Percentiles rank a stretch among this genome's conserved stretches.
These are phyloP conservation scores for Apophysomyces variabilis DNA, from an alignment of 371 early-diverging fungal species.

Conservation along the genomic window DNA sequence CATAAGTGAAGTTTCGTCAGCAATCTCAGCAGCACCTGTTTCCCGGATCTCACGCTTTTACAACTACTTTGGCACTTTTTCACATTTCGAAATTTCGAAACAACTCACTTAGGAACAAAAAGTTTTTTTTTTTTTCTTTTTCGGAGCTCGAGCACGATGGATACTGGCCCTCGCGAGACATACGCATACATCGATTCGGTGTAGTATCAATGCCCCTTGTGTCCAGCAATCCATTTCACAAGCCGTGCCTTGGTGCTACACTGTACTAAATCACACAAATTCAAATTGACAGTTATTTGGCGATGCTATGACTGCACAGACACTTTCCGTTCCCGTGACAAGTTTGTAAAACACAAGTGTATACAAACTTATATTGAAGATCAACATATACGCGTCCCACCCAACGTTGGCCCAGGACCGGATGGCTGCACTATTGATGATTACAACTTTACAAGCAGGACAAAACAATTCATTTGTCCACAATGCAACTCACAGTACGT, in stretches of 20 bases:
- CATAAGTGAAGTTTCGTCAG: neutral
- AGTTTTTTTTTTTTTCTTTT: neutral
- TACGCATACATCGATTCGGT: neutral
- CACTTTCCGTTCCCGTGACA: neutral
- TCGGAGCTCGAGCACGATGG: neutral
- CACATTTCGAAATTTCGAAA: neutral
- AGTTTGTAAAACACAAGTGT: neutral
- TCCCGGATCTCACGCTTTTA: neutral
- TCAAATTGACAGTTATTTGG: neutral
- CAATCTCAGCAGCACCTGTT: neutral
- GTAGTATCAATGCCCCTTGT: neutral
- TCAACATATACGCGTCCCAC: conserved; percentile 1
- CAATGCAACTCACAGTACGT: neutral
- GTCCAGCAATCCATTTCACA: neutral
- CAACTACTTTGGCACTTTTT: neutral
- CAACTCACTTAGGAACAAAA: neutral
- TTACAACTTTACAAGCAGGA: neutral
- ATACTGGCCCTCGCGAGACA: neutral
- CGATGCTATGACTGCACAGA: neutral
- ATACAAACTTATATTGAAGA: neutral
- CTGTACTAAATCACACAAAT: neutral
- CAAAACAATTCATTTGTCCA: neutral
- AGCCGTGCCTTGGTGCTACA: conserved; percentile 2
- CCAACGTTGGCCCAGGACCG: neutral
- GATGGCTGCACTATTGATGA: neutral